phyloP scores from a whole-genome alignment of 2,329 filamentous ascomycete species.

The Monilinia fructicola region DNA sequence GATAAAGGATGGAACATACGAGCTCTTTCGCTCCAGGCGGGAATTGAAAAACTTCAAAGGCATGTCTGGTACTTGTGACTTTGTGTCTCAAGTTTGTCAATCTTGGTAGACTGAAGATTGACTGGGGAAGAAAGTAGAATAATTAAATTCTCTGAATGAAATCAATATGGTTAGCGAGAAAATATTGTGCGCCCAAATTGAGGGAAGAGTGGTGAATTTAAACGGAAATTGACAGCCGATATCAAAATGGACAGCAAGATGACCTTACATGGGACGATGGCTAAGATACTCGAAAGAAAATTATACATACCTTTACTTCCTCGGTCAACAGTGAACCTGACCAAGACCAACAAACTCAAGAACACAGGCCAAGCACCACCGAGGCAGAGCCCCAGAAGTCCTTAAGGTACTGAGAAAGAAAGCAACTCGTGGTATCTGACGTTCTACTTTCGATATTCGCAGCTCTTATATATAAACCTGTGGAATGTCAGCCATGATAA shows the following conservation, averaged over 20 bases:
- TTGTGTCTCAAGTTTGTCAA: background rate
- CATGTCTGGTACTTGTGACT: background rate
- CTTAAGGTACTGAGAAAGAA: background rate
- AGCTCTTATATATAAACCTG: no score
- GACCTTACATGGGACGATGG: background rate
- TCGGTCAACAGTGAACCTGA: background rate
- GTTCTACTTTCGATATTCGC: background rate
- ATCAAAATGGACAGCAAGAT: background rate
- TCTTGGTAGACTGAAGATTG: background rate
- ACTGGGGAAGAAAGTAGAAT: background rate
- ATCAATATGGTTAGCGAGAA: background rate
- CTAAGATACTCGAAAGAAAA: background rate
- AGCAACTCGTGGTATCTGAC: background rate
- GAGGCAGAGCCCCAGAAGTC: background rate
- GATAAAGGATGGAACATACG: background rate
- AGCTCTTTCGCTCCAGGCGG: background rate
- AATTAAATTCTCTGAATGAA: background rate
- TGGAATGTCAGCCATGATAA: background rate
- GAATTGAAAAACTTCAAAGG: background rate
- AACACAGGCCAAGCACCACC: background rate
- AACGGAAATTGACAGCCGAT: background rate
- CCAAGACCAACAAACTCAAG: background rate
- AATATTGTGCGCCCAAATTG: fast-evolving
- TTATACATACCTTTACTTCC: background rate
- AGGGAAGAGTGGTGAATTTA: background rate